phyloP scores from a whole-genome alignment of 352 stramenopile genomes.

The Globisporangium abappressorium region DNA sequence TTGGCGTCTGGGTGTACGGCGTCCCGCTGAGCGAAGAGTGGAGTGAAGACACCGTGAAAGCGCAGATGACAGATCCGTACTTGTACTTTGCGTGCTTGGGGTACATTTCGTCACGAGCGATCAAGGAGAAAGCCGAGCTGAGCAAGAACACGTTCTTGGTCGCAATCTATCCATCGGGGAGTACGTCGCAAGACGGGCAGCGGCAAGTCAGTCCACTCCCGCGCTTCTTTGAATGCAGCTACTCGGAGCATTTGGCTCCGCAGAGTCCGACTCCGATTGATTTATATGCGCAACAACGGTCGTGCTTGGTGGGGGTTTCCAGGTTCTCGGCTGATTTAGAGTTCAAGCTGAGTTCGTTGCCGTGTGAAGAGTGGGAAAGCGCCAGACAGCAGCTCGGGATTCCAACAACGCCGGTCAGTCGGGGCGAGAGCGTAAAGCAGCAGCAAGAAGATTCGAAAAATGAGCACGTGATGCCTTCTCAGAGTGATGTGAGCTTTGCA shows the following conservation, averaged over 20 bases:
- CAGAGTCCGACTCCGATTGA: slow-evolving; percentile 31
- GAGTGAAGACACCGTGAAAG: slow-evolving; percentile 27
- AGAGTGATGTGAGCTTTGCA: neutral
- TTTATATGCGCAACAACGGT: slow-evolving; percentile 29
- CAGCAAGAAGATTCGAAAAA: neutral
- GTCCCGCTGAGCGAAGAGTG: slow-evolving; percentile 54
- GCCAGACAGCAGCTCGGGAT: slow-evolving; percentile 35
- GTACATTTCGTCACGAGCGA: slow-evolving; percentile 44
- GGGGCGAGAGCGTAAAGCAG: neutral
- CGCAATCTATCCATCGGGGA: slow-evolving; percentile 41
- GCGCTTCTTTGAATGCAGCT: slow-evolving; percentile 71
- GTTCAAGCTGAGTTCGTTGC: slow-evolving; percentile 30
- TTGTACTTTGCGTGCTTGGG: slow-evolving; percentile 57
- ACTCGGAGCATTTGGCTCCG: slow-evolving; percentile 16
- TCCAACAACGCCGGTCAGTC: slow-evolving; percentile 4
- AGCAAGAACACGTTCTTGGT: slow-evolving; percentile 64
- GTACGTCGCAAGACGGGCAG: slow-evolving; percentile 11
- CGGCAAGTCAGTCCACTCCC: slow-evolving; percentile 36
- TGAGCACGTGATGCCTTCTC: neutral
- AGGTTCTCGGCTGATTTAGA: slow-evolving; percentile 55
- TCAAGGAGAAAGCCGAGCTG: slow-evolving; percentile 60
- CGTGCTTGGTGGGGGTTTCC: slow-evolving; percentile 54
- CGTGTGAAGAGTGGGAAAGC: slow-evolving; percentile 38
- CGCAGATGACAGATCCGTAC: slow-evolving; percentile 47
- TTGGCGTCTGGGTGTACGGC: slow-evolving; percentile 75